phyloP scores from a whole-genome alignment of 2,329 filamentous ascomycete species.

The Ascochyta koolunga region DNA sequence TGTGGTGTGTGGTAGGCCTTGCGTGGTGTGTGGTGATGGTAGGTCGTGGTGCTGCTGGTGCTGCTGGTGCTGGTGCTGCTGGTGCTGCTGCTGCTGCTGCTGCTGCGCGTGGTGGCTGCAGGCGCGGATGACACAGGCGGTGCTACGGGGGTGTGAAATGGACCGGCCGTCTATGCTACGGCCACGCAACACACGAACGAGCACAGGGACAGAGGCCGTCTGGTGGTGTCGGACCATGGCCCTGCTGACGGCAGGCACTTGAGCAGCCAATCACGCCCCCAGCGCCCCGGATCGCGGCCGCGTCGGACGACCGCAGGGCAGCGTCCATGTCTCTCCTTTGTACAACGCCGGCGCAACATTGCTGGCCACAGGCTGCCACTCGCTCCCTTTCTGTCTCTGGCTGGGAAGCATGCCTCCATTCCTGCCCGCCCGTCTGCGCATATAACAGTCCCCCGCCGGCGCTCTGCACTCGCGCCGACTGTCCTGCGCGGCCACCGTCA shows the following conservation, averaged over 20 bases:
- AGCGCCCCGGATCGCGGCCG: neutral
- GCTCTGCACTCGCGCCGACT: slow-evolving; percentile 2
- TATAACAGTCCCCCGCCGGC: slow-evolving; percentile 6
- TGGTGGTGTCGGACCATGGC: neutral
- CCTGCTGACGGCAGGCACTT: neutral
- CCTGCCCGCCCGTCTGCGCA: slow-evolving; percentile 4
- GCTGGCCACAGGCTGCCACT: neutral
- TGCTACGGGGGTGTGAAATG: neutral
- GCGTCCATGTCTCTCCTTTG: slow-evolving; percentile 8
- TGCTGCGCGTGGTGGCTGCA: slow-evolving; percentile 3
- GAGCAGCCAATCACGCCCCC: neutral
- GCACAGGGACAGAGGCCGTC: too few relatives aligned
- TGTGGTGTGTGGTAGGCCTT: too few relatives aligned
- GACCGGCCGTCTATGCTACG: neutral
- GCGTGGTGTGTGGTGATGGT: neutral
- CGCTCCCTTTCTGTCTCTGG: slow-evolving; percentile 10
- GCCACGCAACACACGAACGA: neutral
- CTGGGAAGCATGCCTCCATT: slow-evolving; percentile 13
- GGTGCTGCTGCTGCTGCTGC: too few relatives aligned
- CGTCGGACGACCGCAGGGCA: neutral
- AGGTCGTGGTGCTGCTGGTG: too few relatives aligned
- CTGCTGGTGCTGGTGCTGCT: too few relatives aligned
- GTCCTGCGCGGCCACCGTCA: slow-evolving; percentile 9
- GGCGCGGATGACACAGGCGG: neutral
- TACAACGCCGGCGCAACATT: slow-evolving; percentile 13